Conservation (phyloP, 257 asterid genomes). For the Parsonsia alboflavescens region DNA sequence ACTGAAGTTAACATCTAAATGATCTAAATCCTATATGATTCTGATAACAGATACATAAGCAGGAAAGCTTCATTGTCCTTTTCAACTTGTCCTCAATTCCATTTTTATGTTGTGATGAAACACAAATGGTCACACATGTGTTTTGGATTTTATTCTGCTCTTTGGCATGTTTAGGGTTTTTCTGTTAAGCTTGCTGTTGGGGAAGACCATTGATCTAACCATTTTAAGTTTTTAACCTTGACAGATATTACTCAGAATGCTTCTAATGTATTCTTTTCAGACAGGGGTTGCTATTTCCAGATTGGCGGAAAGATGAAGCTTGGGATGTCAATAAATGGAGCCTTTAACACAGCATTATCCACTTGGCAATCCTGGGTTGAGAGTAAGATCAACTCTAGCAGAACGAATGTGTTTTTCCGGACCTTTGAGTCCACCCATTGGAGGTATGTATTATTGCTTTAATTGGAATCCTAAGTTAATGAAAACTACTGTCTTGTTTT, state of each 20-base stretch:
- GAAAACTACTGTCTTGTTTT: not conserved
- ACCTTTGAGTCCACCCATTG: slow-evolving; percentile 89
- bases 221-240: not conserved
- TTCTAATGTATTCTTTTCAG: slow-evolving; percentile 54
- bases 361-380: slow-evolving; percentile 89
- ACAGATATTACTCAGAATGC: slow-evolving; percentile 2
- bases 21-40: not conserved
- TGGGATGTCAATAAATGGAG: slow-evolving; percentile 68
- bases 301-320: slow-evolving; percentile 71
- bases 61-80: not conserved
- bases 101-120: not conserved
- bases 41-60: not conserved
- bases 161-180: not conserved
- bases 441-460: slow-evolving; percentile 49
- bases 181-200: not conserved
- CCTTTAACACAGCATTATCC: slow-evolving; percentile 54
- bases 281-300: slow-evolving; percentile 99
- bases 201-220: not conserved
- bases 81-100: not conserved
- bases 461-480: not conserved
- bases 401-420: slow-evolving; percentile 73
- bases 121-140: not conserved
- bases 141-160: not conserved
- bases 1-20: not conserved
- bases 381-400: slow-evolving; percentile 43